These are phyloP conservation scores for Pistacia atlantica DNA, from an alignment of 345 rosid genomes.

Conservation along the genomic window DNA sequence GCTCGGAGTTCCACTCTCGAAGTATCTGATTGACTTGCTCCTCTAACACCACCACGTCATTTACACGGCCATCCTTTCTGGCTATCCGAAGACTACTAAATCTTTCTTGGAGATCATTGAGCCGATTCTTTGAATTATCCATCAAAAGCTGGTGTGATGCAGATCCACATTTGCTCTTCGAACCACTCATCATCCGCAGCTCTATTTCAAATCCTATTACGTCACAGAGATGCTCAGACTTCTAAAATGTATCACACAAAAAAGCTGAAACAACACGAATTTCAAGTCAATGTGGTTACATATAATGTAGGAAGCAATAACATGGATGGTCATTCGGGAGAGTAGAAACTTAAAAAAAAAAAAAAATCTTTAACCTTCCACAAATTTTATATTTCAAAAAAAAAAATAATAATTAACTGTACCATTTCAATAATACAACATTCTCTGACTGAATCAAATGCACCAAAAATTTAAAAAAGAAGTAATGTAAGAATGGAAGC, in stretches of 20 bases:
- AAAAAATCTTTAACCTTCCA: no score
- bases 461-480: no score
- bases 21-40: slow-evolving; percentile 70
- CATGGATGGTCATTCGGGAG: background rate
- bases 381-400: background rate
- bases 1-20: slow-evolving; percentile 76
- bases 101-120: slow-evolving; percentile 58
- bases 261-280: background rate
- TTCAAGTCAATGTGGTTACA: background rate
- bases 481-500: no score
- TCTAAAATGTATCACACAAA: background rate
- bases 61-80: slow-evolving; percentile 52
- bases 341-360: background rate
- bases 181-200: slow-evolving; percentile 40
- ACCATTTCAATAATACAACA: no score
- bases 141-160: slow-evolving; percentile 49
- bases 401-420: no score
- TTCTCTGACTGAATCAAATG: no score
- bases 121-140: slow-evolving; percentile 61
- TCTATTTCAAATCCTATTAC: slow-evolving; percentile 9
- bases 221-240: background rate
- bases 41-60: slow-evolving; percentile 56
- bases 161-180: slow-evolving; percentile 52
- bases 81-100: slow-evolving; percentile 61
- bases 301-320: background rate